These are phyloP conservation scores for Panaeolus papilionaceus DNA, from an alignment of 768 basidiomycete species.

Conservation along the genomic window DNA sequence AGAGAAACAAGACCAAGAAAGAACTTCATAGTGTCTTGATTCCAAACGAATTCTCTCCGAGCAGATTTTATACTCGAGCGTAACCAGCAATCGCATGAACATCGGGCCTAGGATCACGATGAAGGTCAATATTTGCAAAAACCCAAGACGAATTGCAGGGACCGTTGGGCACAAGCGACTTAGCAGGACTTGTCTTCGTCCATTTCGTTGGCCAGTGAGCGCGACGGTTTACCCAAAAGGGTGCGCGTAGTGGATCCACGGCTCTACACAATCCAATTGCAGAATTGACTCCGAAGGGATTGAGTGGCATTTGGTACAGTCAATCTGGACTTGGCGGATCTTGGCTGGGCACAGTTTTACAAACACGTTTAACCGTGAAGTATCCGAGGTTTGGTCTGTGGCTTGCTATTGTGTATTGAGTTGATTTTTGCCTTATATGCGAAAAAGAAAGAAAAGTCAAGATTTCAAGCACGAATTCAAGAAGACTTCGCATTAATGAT, in stretches of 20 bases:
- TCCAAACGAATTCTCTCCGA: too few species aligned
- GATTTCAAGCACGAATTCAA: too few species aligned
- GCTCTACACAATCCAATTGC: neutral
- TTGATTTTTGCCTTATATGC: neutral
- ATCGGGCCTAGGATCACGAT: conserved; percentile 1
- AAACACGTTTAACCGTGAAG: conserved; percentile 23
- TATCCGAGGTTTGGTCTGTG: conserved; percentile 24
- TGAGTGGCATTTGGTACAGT: neutral
- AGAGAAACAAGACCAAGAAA: conserved; percentile 31
- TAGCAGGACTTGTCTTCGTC: neutral
- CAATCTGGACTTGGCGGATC: conserved; percentile 9
- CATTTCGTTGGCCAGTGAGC: neutral
- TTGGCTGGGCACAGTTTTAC: neutral
- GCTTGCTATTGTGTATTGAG: neutral
- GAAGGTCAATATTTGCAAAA: neutral
- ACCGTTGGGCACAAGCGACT: neutral
- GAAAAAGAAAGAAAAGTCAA: neutral
- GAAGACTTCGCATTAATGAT: too few species aligned
- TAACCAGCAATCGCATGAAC: neutral
- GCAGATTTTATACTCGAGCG: neutral
- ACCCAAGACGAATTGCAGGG: neutral
- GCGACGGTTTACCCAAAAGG: neutral
- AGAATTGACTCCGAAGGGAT: neutral
- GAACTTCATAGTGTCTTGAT: conserved; percentile 33
- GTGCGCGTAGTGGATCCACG: neutral